These are phyloP conservation scores for Cladobotryum mycophilum DNA, from an alignment of 2,329 filamentous ascomycete genomes.

Conservation along the genomic window DNA sequence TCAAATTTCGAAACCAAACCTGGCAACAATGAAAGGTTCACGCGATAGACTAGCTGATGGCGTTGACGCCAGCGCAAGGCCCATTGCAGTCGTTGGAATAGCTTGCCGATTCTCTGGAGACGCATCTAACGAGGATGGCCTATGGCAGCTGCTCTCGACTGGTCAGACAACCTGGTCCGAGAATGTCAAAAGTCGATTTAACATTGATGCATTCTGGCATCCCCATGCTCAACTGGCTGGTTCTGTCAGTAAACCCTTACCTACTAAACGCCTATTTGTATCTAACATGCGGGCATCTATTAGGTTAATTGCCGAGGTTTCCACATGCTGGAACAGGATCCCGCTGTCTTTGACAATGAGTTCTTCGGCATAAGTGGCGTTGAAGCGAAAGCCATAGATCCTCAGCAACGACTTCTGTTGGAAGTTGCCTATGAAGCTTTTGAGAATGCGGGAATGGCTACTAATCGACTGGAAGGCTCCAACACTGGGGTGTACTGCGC, in stretches of 20 bases:
- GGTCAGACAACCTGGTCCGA: background rate
- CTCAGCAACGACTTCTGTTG: slow-evolving; percentile 11
- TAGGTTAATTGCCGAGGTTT: slow-evolving; percentile 8
- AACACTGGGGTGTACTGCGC: slow-evolving; percentile 11
- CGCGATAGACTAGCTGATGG: too few species aligned
- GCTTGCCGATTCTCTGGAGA: background rate
- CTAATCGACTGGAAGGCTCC: slow-evolving; percentile 5
- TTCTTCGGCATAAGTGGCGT: slow-evolving; percentile 11
- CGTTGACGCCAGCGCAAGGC: background rate
- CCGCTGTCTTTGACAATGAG: slow-evolving; percentile 10
- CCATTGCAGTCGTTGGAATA: background rate
- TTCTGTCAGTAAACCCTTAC: too few species aligned
- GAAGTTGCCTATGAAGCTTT: slow-evolving; percentile 11
- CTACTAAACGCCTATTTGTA: too few species aligned
- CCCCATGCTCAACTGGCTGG: background rate
- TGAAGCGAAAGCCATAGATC: slow-evolving; percentile 12
- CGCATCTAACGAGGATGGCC: background rate
- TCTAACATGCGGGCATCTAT: too few species aligned
- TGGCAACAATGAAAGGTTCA: too few species aligned
- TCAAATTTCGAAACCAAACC: too few species aligned
- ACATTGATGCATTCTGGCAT: background rate
- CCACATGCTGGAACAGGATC: slow-evolving; percentile 9
- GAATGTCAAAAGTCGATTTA: background rate
- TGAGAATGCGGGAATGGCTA: slow-evolving; percentile 10
- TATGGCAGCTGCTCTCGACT: background rate